These are phyloP conservation scores for Sideroxylon spinosum DNA, from an alignment of 179 eudicot genomes.

Conservation along the genomic window DNA sequence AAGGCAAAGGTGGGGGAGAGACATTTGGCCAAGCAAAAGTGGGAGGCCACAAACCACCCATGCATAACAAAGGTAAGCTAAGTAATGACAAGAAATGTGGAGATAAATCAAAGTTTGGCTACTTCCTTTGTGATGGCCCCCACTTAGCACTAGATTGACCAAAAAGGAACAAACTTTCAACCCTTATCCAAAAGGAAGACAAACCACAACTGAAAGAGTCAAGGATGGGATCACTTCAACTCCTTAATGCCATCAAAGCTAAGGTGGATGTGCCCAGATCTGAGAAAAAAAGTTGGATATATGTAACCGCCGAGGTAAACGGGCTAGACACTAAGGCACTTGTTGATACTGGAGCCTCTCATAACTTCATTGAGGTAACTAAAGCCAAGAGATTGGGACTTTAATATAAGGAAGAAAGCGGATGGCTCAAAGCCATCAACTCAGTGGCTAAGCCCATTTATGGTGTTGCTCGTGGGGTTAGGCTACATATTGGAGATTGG, in stretches of 20 bases:
- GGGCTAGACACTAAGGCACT: not conserved
- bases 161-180: no score
- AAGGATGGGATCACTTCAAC: not conserved
- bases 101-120: not conserved
- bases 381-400: not conserved
- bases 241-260: not conserved
- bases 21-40: not conserved
- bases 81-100: no score
- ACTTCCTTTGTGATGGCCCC: constrained; percentile 8
- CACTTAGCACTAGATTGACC: not conserved
- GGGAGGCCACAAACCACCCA: not conserved
- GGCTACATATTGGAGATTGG: not conserved
- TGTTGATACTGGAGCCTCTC: constrained; percentile 8
- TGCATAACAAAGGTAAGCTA: no score
- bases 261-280: not conserved
- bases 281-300: not conserved
- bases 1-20: not conserved
- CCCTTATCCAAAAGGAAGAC: not conserved
- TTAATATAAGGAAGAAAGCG: not conserved
- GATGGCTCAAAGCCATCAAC: constrained; percentile 10
- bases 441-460: not conserved
- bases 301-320: not conserved
- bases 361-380: not conserved
- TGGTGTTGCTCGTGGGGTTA: not conserved
- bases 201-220: not conserved